Base-by-base conservation (phyloP, 2,329 filamentous ascomycete genomes). In the Venturia pyrina region DNA sequence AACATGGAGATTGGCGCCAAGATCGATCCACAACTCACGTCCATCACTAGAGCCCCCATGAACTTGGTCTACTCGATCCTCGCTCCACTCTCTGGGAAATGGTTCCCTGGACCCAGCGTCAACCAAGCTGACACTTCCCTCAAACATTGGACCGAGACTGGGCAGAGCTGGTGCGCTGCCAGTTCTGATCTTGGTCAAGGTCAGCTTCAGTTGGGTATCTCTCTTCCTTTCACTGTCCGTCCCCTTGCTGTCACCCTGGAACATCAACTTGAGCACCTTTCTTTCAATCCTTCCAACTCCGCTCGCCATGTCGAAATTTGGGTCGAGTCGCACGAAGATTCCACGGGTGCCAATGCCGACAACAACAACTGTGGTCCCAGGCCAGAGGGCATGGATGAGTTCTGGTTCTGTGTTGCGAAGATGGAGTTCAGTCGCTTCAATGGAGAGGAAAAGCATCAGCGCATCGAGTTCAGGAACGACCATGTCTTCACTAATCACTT, bases 131-230 rank as follows among this genome's bases (percentile, higher is more conserved):
- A 78, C n/a, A 75, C 80, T 0, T 91, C 89, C 0, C 80, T 96
- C 1, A 73, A 77, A 1, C 77, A 80, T 3, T 96, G 93, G 91
- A 80, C 87, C 11, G 90, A 96, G 62, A 83, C 88, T 43, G 90
- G 89, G 24, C 90, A 98, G 68, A 96, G 91, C 76, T 98, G 91
- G 89, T 98, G 93, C 75, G 87, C 88, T 5, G 75, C 79, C 11
- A 73, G 75, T 63, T 82, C 79, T 3, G 77, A 78, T 0, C 69
- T 72, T 13, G 77, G 81, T 19, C 80, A 81, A 8, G 81, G 82
- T 62, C 85, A 86, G 46, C 85, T 87, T 1, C 84, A 86, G 64
- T 78, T 98, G 19, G 84, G 83, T 10, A 84, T 96, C 21, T 66
- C 71, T 17, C 71, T 80, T 19, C 68, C 71, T 5, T 70, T 72